Percentiles rank a stretch among this genome's conserved stretches.
phyloP scores from a whole-genome alignment of 805 yeast genomes.

The Candida ortonii region DNA sequence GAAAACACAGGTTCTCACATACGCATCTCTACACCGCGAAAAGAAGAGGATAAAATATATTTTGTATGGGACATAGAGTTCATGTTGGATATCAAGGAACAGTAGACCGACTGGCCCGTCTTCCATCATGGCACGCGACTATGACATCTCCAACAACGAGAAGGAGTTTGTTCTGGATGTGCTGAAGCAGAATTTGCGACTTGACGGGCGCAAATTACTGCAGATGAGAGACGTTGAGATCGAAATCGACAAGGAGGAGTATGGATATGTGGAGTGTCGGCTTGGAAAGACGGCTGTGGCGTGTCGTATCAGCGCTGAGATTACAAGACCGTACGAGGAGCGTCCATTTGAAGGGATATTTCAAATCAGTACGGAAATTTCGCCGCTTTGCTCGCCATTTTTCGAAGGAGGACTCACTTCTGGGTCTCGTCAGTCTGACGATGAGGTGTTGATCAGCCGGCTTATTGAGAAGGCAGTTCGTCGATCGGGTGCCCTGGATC shows the following conservation, averaged over 20 bases:
- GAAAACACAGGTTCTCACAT: too few relatives aligned
- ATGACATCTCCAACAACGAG: constrained; percentile 65
- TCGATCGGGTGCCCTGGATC: constrained; percentile 85
- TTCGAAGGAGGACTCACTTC: constrained; percentile 63
- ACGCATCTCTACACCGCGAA: too few relatives aligned
- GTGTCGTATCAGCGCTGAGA: constrained; percentile 71
- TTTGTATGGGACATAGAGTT: too few relatives aligned
- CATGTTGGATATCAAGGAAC: too few relatives aligned
- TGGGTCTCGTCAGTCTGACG: constrained; percentile 53
- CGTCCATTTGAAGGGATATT: constrained; percentile 93
- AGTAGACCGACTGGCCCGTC: too few relatives aligned
- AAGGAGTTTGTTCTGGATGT: constrained; percentile 58
- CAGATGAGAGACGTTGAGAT: constrained; percentile 68
- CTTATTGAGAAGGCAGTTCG: constrained; percentile 89
- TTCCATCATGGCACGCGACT: constrained; percentile 54
- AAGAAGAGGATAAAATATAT: too few relatives aligned
- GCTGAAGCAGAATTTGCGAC: constrained; percentile 57
- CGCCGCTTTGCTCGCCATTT: constrained; percentile 85
- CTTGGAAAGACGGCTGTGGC: constrained; percentile 75
- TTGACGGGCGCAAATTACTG: constrained; percentile 65
- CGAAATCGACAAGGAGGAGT: constrained; percentile 56
- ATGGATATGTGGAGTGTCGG: constrained; percentile 75
- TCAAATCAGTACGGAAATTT: constrained; percentile 76
- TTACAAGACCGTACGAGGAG: constrained; percentile 79
- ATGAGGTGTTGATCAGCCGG: constrained; percentile 77